Conservation (phyloP, 2,329 filamentous ascomycete genomes). For the Acrodontium crateriforme region DNA sequence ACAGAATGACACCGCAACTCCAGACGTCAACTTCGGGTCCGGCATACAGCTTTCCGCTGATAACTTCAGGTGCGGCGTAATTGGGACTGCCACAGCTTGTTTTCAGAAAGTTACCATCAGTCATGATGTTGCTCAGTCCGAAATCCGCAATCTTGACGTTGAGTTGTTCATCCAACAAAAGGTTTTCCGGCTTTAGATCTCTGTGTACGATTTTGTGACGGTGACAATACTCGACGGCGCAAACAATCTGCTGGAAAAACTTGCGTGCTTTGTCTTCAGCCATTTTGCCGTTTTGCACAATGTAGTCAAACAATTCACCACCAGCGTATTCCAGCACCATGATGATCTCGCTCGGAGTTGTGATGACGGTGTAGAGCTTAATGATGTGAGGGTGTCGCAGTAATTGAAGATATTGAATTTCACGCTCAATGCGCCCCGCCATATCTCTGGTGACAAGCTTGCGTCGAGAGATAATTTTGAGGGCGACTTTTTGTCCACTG, state of each 20-base stretch:
- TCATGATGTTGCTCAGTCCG: slow-evolving; percentile 98
- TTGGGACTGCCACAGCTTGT: slow-evolving; percentile 97
- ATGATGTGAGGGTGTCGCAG: slow-evolving; percentile 96
- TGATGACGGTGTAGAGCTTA: slow-evolving; percentile 96
- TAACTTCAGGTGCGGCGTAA: slow-evolving; percentile 94
- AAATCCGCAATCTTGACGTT: slow-evolving; percentile 99
- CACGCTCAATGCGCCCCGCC: slow-evolving; percentile 91
- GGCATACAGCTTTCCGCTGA: slow-evolving; percentile 92
- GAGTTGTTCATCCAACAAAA: slow-evolving; percentile 84
- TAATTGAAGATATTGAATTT: slow-evolving; percentile 95
- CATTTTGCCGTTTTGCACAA: slow-evolving; percentile 86
- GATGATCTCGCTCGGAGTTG: slow-evolving; percentile 85
- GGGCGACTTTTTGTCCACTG: slow-evolving; percentile 85
- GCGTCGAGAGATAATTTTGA: slow-evolving; percentile 95
- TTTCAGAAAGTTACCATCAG: slow-evolving; percentile 96
- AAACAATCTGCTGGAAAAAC: slow-evolving; percentile 98
- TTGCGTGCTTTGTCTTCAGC: slow-evolving; percentile 83
- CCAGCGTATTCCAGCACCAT: slow-evolving; percentile 99
- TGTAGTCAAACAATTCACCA: slow-evolving; percentile 94
- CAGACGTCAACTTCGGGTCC: slow-evolving; percentile 97
- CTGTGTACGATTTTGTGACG: slow-evolving; percentile 97
- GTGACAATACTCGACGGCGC: slow-evolving; percentile 97
- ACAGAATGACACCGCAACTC: slow-evolving; percentile 62
- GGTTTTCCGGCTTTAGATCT: slow-evolving; percentile 92
- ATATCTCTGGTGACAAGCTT: slow-evolving; percentile 95